These are phyloP conservation scores for Phaeoacremonium minimum DNA, from an alignment of 2,329 filamentous ascomycete genomes.

Conservation along the genomic window DNA sequence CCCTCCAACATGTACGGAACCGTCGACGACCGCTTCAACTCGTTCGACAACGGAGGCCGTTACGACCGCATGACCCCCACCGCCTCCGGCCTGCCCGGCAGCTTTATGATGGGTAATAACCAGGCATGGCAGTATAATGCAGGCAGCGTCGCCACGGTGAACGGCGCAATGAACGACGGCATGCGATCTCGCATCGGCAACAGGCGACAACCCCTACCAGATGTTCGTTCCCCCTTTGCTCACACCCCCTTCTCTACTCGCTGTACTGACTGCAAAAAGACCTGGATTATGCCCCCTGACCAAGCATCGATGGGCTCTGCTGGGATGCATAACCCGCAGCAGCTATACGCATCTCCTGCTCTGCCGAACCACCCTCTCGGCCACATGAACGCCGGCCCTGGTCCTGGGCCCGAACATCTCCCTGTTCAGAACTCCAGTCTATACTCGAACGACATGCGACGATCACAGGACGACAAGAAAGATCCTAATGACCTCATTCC, in stretches of 20 bases:
- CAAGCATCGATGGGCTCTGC: not conserved
- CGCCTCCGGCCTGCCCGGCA: conserved; percentile 14
- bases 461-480: conserved; percentile 34
- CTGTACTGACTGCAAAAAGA: not conserved
- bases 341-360: not conserved
- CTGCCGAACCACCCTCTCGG: conserved; percentile 15
- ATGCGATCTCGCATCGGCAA: conserved; percentile 60
- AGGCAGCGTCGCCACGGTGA: conserved; percentile 23
- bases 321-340: not conserved
- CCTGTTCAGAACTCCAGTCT: not conserved
- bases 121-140: conserved; percentile 22
- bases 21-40: conserved; percentile 19
- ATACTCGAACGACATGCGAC: conserved; percentile 24
- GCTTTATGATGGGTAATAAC: conserved; percentile 17
- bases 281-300: not conserved
- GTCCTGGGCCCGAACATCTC: conserved; percentile 1
- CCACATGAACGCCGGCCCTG: conserved; percentile 27
- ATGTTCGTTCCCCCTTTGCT: conserved; percentile 29
- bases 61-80: conserved; percentile 15
- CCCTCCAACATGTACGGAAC: conserved; percentile 15
- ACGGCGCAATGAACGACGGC: conserved; percentile 62
- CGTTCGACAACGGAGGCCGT: conserved; percentile 20
- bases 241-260: conserved; percentile 1
- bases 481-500: conserved; percentile 88
- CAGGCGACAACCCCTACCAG: conserved; percentile 43